Percentiles rank a stretch among this genome's conserved stretches.
Conservation (phyloP, 495 filamentous ascomycete species). For the Xylaria grammica region DNA sequence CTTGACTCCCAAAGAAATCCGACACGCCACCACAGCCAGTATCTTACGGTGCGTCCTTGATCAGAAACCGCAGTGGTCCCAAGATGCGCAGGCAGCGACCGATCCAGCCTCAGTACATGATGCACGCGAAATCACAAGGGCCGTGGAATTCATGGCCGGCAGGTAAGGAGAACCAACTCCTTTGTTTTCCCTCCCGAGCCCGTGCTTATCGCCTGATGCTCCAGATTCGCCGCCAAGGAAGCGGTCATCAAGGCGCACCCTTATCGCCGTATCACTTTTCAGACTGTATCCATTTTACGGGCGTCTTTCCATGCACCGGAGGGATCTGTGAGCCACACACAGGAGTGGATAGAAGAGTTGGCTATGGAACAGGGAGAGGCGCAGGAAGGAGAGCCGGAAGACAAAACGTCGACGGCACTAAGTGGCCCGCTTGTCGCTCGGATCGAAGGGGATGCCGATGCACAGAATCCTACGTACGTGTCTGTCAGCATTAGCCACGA, state of each 20-base stretch:
- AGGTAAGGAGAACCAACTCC: conserved; percentile 42
- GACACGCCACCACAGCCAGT: background rate
- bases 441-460: conserved; percentile 21
- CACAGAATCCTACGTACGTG: conserved; percentile 19
- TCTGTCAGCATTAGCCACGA: conserved; percentile 55
- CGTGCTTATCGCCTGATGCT: background rate
- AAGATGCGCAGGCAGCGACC: background rate
- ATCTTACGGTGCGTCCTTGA: conserved; percentile 21
- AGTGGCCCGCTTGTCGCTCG: conserved; percentile 26
- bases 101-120: background rate
- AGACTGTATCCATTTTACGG: conserved; percentile 49
- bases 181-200: background rate
- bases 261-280: conserved; percentile 47
- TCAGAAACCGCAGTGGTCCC: background rate
- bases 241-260: conserved; percentile 66
- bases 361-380: background rate
- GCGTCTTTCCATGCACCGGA: background rate
- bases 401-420: no score
- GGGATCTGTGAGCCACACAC: background rate
- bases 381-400: no score
- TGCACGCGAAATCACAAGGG: conserved; percentile 26
- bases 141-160: conserved; percentile 53
- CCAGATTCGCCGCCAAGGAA: conserved; percentile 68
- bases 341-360: background rate
- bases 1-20: conserved; percentile 46